phyloP scores from a whole-genome alignment of 176 grass and related monocot genomes.

The Rhipidocladum racemiflorum region DNA sequence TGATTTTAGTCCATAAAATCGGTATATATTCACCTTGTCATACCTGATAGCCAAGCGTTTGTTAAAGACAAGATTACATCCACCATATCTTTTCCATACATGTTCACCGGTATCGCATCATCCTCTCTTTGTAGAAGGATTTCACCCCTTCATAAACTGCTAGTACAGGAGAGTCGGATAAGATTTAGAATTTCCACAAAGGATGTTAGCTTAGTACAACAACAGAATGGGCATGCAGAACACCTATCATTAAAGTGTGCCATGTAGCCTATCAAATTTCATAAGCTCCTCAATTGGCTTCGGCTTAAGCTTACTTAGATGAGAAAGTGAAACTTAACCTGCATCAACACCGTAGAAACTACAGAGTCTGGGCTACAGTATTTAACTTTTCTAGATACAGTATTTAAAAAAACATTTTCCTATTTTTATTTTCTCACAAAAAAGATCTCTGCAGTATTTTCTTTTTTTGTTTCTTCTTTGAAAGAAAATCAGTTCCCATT shows the following conservation, averaged over 20 bases:
- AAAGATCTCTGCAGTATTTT: too few relatives aligned
- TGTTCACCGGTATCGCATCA: constrained; percentile 68
- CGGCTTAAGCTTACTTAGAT: neutral
- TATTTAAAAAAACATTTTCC: too few relatives aligned
- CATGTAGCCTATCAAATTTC: neutral
- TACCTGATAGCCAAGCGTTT: constrained; percentile 80
- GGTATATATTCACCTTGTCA: neutral
- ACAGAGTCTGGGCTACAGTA: too few relatives aligned
- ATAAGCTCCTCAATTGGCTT: neutral
- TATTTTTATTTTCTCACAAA: too few relatives aligned
- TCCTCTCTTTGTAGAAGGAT: constrained; percentile 90
- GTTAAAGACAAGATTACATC: constrained; percentile 57
- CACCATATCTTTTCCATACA: constrained; percentile 94
- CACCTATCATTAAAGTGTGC: neutral
- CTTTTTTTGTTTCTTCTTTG: too few relatives aligned
- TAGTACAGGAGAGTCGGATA: constrained; percentile 15
- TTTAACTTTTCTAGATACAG: too few relatives aligned
- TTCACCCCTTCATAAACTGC: constrained; percentile 87
- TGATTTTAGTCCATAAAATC: neutral
- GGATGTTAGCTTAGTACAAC: neutral
- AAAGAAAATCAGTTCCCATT: too few relatives aligned
- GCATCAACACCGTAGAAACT: too few relatives aligned
- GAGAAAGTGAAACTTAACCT: neutral
- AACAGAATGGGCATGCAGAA: neutral
- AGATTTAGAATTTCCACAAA: neutral